These are phyloP conservation scores for Phytopythium vexans DNA, from an alignment of 352 stramenopile genomes.

Conservation along the genomic window DNA sequence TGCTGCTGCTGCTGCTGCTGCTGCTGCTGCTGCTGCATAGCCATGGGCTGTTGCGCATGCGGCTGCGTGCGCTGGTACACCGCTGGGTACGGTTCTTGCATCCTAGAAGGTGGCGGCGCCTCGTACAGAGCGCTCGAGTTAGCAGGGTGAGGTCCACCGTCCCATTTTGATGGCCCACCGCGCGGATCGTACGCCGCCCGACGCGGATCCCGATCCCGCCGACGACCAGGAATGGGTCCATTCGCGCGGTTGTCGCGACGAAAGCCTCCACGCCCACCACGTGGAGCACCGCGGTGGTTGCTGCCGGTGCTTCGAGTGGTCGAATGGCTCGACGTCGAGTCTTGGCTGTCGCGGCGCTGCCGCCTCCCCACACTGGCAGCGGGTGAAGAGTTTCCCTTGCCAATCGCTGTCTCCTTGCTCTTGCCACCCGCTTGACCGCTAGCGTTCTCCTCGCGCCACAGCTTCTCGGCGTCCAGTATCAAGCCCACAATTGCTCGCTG, in stretches of 20 bases:
- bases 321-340: slow-evolving; percentile 37
- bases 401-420: slow-evolving; percentile 2
- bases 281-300: not conserved
- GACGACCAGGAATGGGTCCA: not conserved
- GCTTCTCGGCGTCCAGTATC: slow-evolving; percentile 65
- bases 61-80: slow-evolving; percentile 1
- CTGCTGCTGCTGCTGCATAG: slow-evolving; percentile 17
- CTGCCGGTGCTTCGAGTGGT: slow-evolving; percentile 1
- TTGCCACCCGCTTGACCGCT: slow-evolving; percentile 15
- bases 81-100: slow-evolving; percentile 2
- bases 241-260: not conserved
- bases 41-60: not conserved
- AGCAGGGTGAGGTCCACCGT: not conserved
- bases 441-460: slow-evolving; percentile 53
- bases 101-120: not conserved
- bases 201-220: not conserved
- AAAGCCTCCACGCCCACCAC: not conserved
- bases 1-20: slow-evolving; percentile 7
- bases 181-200: not conserved
- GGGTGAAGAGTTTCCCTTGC: not conserved
- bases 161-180: no score
- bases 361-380: not conserved
- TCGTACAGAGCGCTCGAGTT: not conserved
- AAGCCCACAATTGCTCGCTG: slow-evolving; percentile 66
- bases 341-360: slow-evolving; percentile 27